These are phyloP conservation scores for Solanum aculeatissimum DNA, from an alignment of 305 asterid species.

Conservation along the genomic window DNA sequence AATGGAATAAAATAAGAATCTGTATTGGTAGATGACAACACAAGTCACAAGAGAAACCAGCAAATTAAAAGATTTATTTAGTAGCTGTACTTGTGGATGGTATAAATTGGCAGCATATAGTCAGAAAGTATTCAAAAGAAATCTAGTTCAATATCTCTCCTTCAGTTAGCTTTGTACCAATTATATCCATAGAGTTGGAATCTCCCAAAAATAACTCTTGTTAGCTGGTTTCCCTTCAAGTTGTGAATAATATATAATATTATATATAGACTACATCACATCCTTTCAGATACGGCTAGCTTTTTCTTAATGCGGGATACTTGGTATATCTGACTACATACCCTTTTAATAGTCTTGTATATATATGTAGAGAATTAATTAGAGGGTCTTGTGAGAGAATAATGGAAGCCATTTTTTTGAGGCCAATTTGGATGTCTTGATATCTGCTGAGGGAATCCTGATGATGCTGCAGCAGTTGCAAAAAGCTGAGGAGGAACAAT, in stretches of 20 bases:
- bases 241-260: background rate
- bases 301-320: background rate
- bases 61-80: background rate
- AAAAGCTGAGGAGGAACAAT: conserved; percentile 14
- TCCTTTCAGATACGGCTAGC: background rate
- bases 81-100: background rate
- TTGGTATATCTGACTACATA: background rate
- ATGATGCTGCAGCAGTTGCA: conserved; percentile 65
- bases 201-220: background rate
- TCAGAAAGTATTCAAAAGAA: background rate
- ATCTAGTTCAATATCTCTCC: background rate
- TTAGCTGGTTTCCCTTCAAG: background rate
- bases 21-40: background rate
- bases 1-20: background rate
- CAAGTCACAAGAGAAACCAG: background rate
- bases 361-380: background rate
- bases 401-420: conserved; percentile 56
- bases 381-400: conserved; percentile 49
- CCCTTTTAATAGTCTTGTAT: background rate
- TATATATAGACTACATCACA: background rate
- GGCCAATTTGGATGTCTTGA: conserved; percentile 50
- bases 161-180: background rate
- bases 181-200: conserved; percentile 2
- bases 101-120: background rate
- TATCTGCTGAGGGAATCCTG: conserved; percentile 90